Base-by-base conservation (phyloP, 192 early-diverging fungal species). In the Obelidium mucronatum region DNA sequence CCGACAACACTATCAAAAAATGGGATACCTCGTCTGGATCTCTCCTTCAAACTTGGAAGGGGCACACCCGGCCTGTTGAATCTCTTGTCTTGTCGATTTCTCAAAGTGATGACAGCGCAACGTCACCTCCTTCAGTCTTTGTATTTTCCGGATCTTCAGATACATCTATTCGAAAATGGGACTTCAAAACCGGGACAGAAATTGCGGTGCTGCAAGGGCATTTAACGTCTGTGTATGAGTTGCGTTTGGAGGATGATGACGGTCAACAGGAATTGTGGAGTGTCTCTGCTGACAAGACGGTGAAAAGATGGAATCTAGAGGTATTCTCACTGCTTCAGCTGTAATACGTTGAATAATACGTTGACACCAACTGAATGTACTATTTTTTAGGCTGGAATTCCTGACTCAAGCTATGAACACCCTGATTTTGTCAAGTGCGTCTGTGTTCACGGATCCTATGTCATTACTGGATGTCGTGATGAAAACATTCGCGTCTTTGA, bases 211-310 rank as follows among this genome's bases (percentile, higher is more conserved):
- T 90, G 31, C 40, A 78, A 22, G 92, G 93, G 0, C 97, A 98
- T 83, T 82, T 88, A 13, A 98, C 97, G 0, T 93, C 88, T 52
- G 90, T 94, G 0, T 94, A 91, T 74, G 82, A 79, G 37, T 73
- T 95, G 44, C 81, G 79, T 51, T 69, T 87, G n/a, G 85, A 82
- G 1, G 90, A 92, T 13, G 91, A 88, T 11, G 85, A 83, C 60
- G 4, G 58, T 31, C 30, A 44, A 36, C 40, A 80, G 28, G 62
- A 28, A 34, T 36, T 78, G 33, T 77, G 68, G 56, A 53, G 59
- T 86, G 94, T 90, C 11, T 98, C 96, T 5, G 97, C 95, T 4
- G 97, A 99, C 68, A 97, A 95, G 42, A 93, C 93, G 0, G 94
- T 88, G 0, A 91, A 91, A 72, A 82, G 95, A 72, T 95, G 95